Percentiles rank a stretch among this genome's conserved stretches.
phyloP scores from a whole-genome alignment of 352 stramenopile genomes.

The Globisporangium splendens region DNA sequence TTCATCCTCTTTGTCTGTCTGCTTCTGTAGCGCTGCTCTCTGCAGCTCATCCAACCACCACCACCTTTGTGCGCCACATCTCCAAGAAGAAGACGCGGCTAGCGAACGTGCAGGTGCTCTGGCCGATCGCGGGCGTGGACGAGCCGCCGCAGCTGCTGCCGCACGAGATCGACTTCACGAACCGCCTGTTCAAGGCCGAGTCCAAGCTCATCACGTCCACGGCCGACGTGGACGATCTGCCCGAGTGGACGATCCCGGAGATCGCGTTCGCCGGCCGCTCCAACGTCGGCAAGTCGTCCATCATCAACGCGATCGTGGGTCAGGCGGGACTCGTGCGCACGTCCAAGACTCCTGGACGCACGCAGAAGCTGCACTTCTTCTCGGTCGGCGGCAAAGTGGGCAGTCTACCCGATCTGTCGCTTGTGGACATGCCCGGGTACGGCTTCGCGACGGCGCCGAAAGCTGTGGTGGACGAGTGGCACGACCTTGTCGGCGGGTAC shows the following conservation, averaged over 20 bases:
- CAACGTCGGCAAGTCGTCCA: constrained; percentile 87
- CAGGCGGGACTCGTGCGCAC: constrained; percentile 65
- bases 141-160: constrained; percentile 42
- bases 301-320: constrained; percentile 83
- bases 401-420: constrained; percentile 54
- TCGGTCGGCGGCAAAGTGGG: constrained; percentile 76
- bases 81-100: constrained; percentile 63
- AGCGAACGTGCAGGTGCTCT: constrained; percentile 38
- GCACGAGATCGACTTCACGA: constrained; percentile 59
- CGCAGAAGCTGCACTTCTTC: constrained; percentile 77
- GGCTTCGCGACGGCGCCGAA: constrained; percentile 82
- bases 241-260: constrained; percentile 69
- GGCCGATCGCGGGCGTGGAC: constrained; percentile 56
- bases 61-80: constrained; percentile 16
- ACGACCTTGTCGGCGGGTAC: constrained; percentile 78
- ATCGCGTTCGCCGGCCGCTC: constrained; percentile 84
- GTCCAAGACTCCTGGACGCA: constrained; percentile 85
- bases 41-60: background rate
- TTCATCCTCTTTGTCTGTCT: background rate
- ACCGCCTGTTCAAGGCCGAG: constrained; percentile 52
- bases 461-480: constrained; percentile 68
- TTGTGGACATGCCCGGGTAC: constrained; percentile 87
- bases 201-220: constrained; percentile 72
- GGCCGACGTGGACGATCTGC: constrained; percentile 45
- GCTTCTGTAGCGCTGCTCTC: background rate